These are phyloP conservation scores for Vicia sativa DNA, from an alignment of 306 rosid genomes.

Conservation along the genomic window DNA sequence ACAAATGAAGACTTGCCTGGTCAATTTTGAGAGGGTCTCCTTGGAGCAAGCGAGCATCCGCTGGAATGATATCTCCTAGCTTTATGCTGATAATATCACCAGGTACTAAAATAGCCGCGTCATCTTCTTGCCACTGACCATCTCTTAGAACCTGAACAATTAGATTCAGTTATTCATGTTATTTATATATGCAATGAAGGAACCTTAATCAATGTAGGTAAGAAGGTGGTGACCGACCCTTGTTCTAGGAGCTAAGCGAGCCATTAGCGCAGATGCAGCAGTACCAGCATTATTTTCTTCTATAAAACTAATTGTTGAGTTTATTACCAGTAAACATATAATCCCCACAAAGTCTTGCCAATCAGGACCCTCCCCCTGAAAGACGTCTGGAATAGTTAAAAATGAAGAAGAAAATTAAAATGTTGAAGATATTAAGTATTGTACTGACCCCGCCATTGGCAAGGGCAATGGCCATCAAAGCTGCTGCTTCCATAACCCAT, in stretches of 20 bases:
- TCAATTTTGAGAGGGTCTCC: conserved; percentile 85
- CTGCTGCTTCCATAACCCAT: conserved; percentile 99
- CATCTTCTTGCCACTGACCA: conserved; percentile 86
- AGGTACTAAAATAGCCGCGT: conserved; percentile 78
- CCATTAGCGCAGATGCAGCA: conserved; percentile 88
- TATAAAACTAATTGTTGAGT: conserved; percentile 87
- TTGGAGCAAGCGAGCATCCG: conserved; percentile 91
- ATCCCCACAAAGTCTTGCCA: conserved; percentile 95
- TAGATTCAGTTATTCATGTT: conserved; percentile 14
- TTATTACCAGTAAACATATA: conserved; percentile 65
- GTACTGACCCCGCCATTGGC: conserved; percentile 89
- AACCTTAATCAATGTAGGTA: conserved; percentile 3
- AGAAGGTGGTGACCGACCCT: conserved; percentile 59
- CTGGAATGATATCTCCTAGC: conserved; percentile 86
- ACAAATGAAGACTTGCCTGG: conserved; percentile 61
- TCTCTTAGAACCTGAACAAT: conserved; percentile 77
- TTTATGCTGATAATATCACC: conserved; percentile 88
- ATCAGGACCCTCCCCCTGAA: conserved; percentile 88
- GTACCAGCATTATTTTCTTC: conserved; percentile 91
- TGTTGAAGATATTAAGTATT: background rate
- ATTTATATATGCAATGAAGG: conserved; percentile 4
- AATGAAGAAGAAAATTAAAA: conserved; percentile 6
- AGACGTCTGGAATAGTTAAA: conserved; percentile 33
- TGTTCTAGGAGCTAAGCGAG: conserved; percentile 81
- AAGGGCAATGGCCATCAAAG: conserved; percentile 81